A percentile compares a stretch with the other conserved stretches of the same genome.
These are phyloP conservation scores for Phytophthora syringae DNA, from an alignment of 352 stramenopile genomes.

Conservation along the genomic window DNA sequence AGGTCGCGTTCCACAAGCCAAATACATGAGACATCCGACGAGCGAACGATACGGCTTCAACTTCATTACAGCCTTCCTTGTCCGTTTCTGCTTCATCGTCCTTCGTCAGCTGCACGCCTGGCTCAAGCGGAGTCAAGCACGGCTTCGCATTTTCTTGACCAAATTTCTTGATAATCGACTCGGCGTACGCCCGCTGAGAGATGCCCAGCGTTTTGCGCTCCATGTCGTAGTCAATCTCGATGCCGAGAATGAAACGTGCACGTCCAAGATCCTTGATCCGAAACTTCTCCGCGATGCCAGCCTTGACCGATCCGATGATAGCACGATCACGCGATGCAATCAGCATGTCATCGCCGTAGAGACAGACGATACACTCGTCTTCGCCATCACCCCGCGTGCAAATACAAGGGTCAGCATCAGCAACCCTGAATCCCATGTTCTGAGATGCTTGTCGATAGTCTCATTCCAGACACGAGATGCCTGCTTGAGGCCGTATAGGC, in stretches of 20 bases:
- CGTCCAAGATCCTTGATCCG: no score
- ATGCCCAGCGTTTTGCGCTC: conserved; percentile 4
- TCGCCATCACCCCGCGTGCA: not conserved
- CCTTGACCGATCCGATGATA: no score
- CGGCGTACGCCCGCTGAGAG: conserved; percentile 8
- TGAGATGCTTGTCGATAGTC: no score
- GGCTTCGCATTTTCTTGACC: conserved; percentile 24
- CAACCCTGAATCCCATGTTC: no score
- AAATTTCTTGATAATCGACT: conserved; percentile 22
- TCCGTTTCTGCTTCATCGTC: not conserved
- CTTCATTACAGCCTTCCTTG: not conserved
- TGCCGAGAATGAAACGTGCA: no score
- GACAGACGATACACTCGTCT: not conserved
- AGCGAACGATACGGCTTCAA: not conserved
- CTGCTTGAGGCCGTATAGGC: not conserved
- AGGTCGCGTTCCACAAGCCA: no score
- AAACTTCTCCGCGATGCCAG: not conserved
- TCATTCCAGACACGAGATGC: not conserved
- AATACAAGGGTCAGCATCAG: no score
- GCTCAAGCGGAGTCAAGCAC: conserved; percentile 5
- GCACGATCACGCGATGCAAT: not conserved
- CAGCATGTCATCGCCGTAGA: not conserved
- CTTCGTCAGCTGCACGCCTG: not conserved
- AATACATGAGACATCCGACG: no score
- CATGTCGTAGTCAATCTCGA: conserved; percentile 10